Base-by-base conservation (phyloP, 176 grass and related monocot species). In the Secale cereale region DNA sequence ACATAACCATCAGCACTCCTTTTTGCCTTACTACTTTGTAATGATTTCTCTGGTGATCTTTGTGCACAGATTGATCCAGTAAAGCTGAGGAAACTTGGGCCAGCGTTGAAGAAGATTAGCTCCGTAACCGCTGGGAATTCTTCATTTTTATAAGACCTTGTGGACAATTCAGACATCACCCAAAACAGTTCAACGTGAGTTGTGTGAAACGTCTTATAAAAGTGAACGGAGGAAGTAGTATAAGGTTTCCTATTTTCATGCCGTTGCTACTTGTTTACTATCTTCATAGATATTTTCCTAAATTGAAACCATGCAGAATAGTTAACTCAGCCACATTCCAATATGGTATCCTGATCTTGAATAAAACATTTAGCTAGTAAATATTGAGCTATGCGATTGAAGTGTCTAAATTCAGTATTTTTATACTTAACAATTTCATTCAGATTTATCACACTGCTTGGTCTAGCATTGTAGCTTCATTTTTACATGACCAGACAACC, bases 111-210 rank as follows among this genome's bases (percentile, higher is more conserved):
- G 71, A 35, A 77, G 35, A 93, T 76, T 81, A 75, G 87, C 66
- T 93, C 87, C 35, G 94, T 97, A 75, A 93, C 94, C 2, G 87
- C 91, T 16, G 94, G 91, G 23, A 96, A 91, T 81, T 85, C 94
- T 83, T 96, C 94, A n/a, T n/a, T n/a, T n/a, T n/a, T n/a, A n/a
- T n/a, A n/a, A n/a, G n/a, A n/a, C n/a, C n/a, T n/a, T n/a, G n/a
- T n/a, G n/a, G n/a, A n/a, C n/a, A n/a, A n/a, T n/a, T n/a, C n/a
- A n/a, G n/a, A n/a, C n/a, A n/a, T n/a, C n/a, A n/a, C n/a, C n/a
- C n/a, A n/a, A n/a, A n/a, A n/a, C n/a, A n/a, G n/a, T n/a, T n/a
- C n/a, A n/a, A n/a, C n/a, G n/a, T n/a, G n/a, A n/a, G n/a, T n/a
- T n/a, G n/a, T n/a, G n/a, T n/a, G n/a, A n/a, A n/a, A n/a, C n/a